phyloP scores from a whole-genome alignment of 306 rosid genomes.

The Castanospermum australe region DNA sequence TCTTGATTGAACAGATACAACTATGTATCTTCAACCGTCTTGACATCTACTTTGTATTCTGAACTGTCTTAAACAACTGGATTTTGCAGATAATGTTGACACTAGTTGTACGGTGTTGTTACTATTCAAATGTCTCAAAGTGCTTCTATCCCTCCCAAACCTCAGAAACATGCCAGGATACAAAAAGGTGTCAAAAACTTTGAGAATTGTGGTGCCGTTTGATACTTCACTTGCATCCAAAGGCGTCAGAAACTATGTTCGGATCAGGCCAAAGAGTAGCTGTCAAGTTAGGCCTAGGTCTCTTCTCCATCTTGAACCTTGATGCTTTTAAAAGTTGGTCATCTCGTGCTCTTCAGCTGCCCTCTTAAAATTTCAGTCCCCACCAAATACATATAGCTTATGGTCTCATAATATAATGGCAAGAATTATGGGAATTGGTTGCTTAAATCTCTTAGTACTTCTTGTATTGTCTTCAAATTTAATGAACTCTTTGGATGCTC shows the following conservation, averaged over 20 bases:
- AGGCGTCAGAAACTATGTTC: background rate
- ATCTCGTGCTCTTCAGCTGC: background rate
- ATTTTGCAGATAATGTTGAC: background rate
- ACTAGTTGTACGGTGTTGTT: background rate
- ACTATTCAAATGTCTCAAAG: background rate
- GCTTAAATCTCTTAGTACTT: background rate
- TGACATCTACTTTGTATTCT: background rate
- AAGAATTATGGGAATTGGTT: background rate
- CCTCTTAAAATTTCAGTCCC: background rate
- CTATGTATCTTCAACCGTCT: background rate
- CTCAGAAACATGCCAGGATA: background rate
- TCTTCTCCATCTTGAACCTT: background rate
- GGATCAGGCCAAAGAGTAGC: background rate
- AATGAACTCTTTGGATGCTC: slow-evolving; percentile 17
- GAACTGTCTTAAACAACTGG: background rate
- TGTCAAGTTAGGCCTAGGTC: background rate
- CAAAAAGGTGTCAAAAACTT: background rate
- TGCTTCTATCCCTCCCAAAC: background rate
- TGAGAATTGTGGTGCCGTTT: background rate
- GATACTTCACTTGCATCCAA: background rate
- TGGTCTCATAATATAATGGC: background rate
- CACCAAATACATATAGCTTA: background rate
- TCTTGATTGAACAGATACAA: background rate
- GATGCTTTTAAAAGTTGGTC: background rate
- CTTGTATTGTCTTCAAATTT: background rate